These are phyloP conservation scores for Epichloe scottii DNA, from an alignment of 2,329 filamentous ascomycete species.

Conservation along the genomic window DNA sequence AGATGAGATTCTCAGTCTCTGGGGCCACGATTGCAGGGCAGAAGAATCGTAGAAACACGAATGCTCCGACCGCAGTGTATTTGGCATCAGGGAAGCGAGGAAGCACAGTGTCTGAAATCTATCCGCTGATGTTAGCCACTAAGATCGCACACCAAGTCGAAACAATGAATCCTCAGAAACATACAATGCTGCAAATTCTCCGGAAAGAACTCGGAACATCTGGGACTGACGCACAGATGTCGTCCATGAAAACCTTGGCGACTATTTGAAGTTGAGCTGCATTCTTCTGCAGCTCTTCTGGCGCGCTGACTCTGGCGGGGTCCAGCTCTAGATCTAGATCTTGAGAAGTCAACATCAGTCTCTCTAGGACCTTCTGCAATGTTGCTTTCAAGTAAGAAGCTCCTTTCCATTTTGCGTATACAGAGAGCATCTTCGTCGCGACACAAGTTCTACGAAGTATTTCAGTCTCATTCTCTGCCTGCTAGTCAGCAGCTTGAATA, in stretches of 20 bases:
- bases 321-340: conserved; percentile 58
- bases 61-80: conserved; percentile 59
- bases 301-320: conserved; percentile 44
- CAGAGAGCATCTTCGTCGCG: conserved; percentile 59
- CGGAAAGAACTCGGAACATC: conserved; percentile 52
- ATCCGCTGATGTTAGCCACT: background rate
- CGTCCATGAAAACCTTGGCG: conserved; percentile 58
- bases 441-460: conserved; percentile 56
- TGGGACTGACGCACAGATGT: conserved; percentile 50
- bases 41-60: conserved; percentile 61
- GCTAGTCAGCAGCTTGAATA: conserved; percentile 7
- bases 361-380: conserved; percentile 53
- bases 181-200: conserved; percentile 54
- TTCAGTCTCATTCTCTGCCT: conserved; percentile 51
- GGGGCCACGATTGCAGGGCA: conserved; percentile 61
- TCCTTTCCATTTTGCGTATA: conserved; percentile 63
- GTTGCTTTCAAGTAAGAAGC: conserved; percentile 49
- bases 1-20: conserved; percentile 53
- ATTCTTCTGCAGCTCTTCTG: conserved; percentile 54
- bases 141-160: background rate
- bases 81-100: conserved; percentile 55
- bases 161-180: conserved; percentile 12
- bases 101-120: conserved; percentile 52
- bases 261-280: conserved; percentile 53
- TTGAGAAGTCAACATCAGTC: conserved; percentile 53